Conservation (phyloP, 2,329 filamentous ascomycete genomes). For the Fusarium kyushuense region DNA sequence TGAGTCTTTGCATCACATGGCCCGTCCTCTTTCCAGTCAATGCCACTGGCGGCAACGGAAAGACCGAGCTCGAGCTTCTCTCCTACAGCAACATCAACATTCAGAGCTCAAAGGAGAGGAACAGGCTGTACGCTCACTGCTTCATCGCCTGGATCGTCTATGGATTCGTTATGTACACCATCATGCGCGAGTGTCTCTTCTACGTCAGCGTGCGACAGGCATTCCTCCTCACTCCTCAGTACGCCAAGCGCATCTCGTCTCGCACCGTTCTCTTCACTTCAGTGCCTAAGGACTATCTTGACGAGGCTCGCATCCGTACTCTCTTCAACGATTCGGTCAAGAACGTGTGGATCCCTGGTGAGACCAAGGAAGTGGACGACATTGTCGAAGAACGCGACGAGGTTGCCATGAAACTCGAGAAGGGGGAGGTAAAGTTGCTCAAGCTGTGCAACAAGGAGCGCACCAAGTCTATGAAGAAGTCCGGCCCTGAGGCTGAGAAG, state of each 20-base stretch:
- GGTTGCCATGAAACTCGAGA: conserved; percentile 82
- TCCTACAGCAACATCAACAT: conserved; percentile 59
- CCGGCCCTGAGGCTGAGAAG: conserved; percentile 42
- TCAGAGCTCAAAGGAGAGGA: conserved; percentile 62
- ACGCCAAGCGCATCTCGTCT: conserved; percentile 86
- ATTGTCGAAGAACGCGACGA: conserved; percentile 82
- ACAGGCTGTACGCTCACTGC: conserved; percentile 83
- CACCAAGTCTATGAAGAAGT: conserved; percentile 53
- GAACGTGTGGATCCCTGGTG: conserved; percentile 84
- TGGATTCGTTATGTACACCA: conserved; percentile 86
- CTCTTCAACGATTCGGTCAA: conserved; percentile 85
- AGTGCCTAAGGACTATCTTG: conserved; percentile 81
- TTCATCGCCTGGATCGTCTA: conserved; percentile 86
- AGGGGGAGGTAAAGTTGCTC: conserved; percentile 84
- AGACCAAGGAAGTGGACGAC: conserved; percentile 79
- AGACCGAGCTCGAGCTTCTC: conserved; percentile 70
- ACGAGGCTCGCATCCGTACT: conserved; percentile 76
- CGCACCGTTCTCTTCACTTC: conserved; percentile 93
- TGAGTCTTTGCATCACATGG: conserved; percentile 85
- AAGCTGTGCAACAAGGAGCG: conserved; percentile 63
- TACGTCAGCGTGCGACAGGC: conserved; percentile 95
- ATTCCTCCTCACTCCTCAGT: conserved; percentile 86
- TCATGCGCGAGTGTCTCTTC: conserved; percentile 91
- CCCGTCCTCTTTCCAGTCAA: conserved; percentile 88
- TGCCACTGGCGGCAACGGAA: conserved; percentile 77